Evolutionary conservation across 805 yeast species (phyloP).

Genomic region (Candida nanaspora): DNA sequence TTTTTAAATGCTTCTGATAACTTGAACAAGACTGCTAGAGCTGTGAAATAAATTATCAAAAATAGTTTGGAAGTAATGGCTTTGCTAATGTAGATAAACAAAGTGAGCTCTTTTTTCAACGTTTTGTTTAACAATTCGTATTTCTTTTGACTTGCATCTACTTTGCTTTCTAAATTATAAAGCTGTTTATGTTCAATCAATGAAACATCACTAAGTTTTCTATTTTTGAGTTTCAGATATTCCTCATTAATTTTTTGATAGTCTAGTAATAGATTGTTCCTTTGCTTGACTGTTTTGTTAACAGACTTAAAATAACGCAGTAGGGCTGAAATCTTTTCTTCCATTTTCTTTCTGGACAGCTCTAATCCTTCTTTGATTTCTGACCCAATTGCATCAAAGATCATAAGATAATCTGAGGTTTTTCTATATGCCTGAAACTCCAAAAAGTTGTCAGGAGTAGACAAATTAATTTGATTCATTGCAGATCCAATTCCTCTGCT

Average conservation of each 20-base stretch:
- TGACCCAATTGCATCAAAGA: background rate
- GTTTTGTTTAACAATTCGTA: conserved; percentile 30
- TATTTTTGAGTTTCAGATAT: conserved; percentile 14
- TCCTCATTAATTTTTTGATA: conserved; percentile 13
- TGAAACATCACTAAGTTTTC: conserved; percentile 21
- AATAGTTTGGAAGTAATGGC: conserved; percentile 26
- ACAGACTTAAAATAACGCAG: conserved; percentile 11
- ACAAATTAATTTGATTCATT: background rate
- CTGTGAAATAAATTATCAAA: conserved; percentile 8
- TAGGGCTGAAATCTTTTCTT: conserved; percentile 7
- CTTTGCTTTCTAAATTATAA: conserved; percentile 23
- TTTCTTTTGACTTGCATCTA: conserved; percentile 24
- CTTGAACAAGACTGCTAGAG: conserved; percentile 6
- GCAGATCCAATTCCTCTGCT: background rate
- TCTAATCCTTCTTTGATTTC: background rate
- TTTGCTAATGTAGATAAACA: conserved; percentile 23
- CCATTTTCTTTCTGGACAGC: conserved; percentile 2
- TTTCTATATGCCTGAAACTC: background rate
- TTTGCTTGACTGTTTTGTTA: conserved; percentile 17
- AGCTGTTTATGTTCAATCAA: conserved; percentile 31
- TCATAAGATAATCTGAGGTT: background rate
- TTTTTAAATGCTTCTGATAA: background rate
- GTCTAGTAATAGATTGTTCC: conserved; percentile 16
- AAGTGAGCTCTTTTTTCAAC: conserved; percentile 42
- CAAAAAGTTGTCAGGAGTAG: background rate